phyloP scores from a whole-genome alignment of 768 basidiomycete species.

The Rhodotorula paludigena region DNA sequence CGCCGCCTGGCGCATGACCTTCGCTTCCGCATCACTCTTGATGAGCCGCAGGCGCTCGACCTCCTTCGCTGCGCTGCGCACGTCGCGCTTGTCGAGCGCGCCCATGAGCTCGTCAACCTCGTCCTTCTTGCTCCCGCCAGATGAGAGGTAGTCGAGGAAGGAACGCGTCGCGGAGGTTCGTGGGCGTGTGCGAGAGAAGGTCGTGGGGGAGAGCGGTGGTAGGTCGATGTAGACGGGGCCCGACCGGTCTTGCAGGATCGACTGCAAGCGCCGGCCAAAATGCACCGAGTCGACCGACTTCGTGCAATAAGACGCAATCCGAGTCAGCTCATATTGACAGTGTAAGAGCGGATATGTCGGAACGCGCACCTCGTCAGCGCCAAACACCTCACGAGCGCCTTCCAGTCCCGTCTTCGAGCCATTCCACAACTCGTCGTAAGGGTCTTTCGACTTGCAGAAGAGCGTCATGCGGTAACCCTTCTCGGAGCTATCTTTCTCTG shows the following conservation, averaged over 20 bases:
- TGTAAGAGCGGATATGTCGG: neutral
- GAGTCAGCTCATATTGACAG: conserved; percentile 44
- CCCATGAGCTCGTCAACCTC: conserved; percentile 50
- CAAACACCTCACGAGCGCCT: conserved; percentile 64
- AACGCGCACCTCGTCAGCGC: conserved; percentile 62
- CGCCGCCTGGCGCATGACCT: conserved; percentile 75
- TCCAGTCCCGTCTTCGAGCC: conserved; percentile 70
- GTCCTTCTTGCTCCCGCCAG: conserved; percentile 53
- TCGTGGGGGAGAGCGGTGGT: conserved; percentile 44
- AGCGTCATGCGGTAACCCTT: conserved; percentile 81
- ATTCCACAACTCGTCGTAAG: conserved; percentile 82
- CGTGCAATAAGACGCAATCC: too few relatives aligned
- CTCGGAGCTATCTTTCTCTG: conserved; percentile 50
- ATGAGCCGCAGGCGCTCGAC: conserved; percentile 67
- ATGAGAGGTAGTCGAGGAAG: conserved; percentile 50
- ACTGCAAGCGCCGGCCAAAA: conserved; percentile 56
- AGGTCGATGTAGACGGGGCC: conserved; percentile 53
- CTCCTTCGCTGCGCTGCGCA: conserved; percentile 59
- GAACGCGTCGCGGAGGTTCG: conserved; percentile 41
- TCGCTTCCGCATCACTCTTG: conserved; percentile 73
- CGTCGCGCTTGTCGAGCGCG: conserved; percentile 51
- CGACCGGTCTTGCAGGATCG: conserved; percentile 27
- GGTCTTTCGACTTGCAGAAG: conserved; percentile 71
- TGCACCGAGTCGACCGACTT: conserved; percentile 48
- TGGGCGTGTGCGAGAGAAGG: conserved; percentile 24